A percentile compares a stretch with the other conserved stretches of the same genome.
Evolutionary conservation across 495 filamentous ascomycete genomes (phyloP).

Genomic region (Hyphodiscus hymeniophilus): DNA sequence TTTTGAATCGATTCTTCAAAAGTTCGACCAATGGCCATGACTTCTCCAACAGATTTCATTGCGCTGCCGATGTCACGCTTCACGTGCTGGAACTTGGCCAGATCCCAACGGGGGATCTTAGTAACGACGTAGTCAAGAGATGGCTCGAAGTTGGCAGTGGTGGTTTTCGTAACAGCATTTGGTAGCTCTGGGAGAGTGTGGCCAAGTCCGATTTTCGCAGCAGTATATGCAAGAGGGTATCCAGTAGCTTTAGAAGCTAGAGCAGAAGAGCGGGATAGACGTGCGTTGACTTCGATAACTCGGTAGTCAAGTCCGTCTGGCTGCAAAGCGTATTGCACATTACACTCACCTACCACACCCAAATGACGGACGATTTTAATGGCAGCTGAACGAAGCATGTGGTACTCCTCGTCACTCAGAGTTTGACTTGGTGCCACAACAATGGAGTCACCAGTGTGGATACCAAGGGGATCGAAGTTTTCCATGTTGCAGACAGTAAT

Average conservation of each 20-base stretch:
- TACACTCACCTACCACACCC: constrained; percentile 94
- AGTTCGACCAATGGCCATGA: constrained; percentile 97
- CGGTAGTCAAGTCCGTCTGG: constrained; percentile 92
- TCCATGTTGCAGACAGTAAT: constrained; percentile 99
- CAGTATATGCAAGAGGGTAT: constrained; percentile 93
- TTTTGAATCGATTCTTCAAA: constrained; percentile 99
- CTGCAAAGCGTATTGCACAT: constrained; percentile 95
- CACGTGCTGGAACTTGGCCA: constrained; percentile 97
- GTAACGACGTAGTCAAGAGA: constrained; percentile 96
- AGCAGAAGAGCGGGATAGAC: constrained; percentile 92
- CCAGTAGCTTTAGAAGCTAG: constrained; percentile 96
- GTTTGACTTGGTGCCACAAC: constrained; percentile 95
- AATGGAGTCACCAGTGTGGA: constrained; percentile 95
- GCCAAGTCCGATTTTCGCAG: constrained; percentile 92
- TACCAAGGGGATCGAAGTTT: constrained; percentile 95
- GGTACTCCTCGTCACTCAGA: constrained; percentile 93
- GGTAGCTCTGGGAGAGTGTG: constrained; percentile 92
- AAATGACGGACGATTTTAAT: constrained; percentile 95
- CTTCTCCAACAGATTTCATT: constrained; percentile 98
- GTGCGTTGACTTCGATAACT: constrained; percentile 97
- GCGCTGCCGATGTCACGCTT: constrained; percentile 94
- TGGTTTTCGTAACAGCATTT: constrained; percentile 96
- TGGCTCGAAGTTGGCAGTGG: constrained; percentile 97
- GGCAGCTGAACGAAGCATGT: constrained; percentile 94
- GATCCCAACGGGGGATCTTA: constrained; percentile 96